A percentile compares a stretch with the other conserved stretches of the same genome.
Evolutionary conservation across 805 yeast genomes (phyloP).

Genomic region (Isabelozyma rhagii): DNA sequence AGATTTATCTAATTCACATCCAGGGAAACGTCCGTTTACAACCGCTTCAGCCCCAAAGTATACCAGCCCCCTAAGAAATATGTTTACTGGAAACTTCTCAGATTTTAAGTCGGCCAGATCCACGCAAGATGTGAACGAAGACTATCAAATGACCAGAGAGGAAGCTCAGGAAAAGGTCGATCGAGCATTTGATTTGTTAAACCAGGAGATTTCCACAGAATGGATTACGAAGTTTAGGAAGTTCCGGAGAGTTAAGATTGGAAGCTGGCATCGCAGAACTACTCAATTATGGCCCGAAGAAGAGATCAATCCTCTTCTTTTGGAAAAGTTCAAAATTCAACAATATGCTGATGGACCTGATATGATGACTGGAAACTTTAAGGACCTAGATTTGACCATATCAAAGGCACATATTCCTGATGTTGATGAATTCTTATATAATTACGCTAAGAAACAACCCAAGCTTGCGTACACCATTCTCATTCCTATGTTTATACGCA

Average conservation of each 20-base stretch:
- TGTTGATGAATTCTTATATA: slow-evolving; percentile 34
- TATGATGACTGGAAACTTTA: slow-evolving; percentile 25
- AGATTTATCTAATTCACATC: background rate
- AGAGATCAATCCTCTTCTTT: slow-evolving; percentile 22
- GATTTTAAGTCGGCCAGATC: background rate
- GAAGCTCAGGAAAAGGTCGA: slow-evolving; percentile 25
- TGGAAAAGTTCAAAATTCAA: slow-evolving; percentile 32
- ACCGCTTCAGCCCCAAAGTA: slow-evolving; percentile 1
- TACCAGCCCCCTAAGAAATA: slow-evolving; percentile 6
- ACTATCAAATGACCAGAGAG: slow-evolving; percentile 10
- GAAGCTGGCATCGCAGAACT: slow-evolving; percentile 23
- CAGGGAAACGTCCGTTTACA: background rate
- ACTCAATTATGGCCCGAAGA: slow-evolving; percentile 35
- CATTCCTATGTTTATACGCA: slow-evolving; percentile 45
- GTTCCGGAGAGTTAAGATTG: slow-evolving; percentile 19
- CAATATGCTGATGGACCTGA: slow-evolving; percentile 33
- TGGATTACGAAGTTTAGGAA: slow-evolving; percentile 32
- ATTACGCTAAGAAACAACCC: slow-evolving; percentile 50
- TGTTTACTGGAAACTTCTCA: background rate
- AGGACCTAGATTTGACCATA: slow-evolving; percentile 26
- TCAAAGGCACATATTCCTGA: slow-evolving; percentile 26
- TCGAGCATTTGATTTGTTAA: slow-evolving; percentile 21
- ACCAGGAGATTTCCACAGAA: slow-evolving; percentile 24
- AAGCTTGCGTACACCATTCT: slow-evolving; percentile 52
- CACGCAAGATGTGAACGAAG: background rate